Evolutionary conservation across 2,329 filamentous ascomycete genomes (phyloP), one percentile per base, ranked within the genome.

Genomic region (Arthroderma sp.): DNA sequence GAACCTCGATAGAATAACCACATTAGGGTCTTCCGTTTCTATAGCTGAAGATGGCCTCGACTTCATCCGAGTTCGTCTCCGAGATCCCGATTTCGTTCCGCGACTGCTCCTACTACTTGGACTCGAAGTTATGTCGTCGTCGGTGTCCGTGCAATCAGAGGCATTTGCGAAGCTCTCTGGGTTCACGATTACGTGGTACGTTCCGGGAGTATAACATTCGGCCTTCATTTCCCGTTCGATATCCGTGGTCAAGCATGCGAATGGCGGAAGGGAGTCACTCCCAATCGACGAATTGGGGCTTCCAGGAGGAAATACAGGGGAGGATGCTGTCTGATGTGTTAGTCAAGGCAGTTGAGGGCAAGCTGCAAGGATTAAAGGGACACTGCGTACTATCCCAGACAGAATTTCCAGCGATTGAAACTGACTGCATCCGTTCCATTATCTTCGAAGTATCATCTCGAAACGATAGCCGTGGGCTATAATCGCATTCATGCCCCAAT

Each of bases 221-320:
- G 75, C 75, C 54, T 78, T 78, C 47, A 62, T 66, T 54, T 78
- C 75, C 36, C 75, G 64, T 29, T 78, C 75, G 51, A 76, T 73
- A 48, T 78, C 74, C 29, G 65, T 75, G 1, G 65, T 71, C 44
- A 78, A 64, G 9, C 61, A 56, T 30, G 68, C 58, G 56, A 78
- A 78, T 2, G 70, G 69, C 15, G 74, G 74, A 8, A 78, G 60
- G n/a, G 66, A 57, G 53, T 77, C 72, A 22, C 62, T 55, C 7
- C 51, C 48, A 9, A 52, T 54, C 29, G 61, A 61, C 42, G 58
- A 58, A 15, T 55, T 54, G 15, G 56, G 54, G 27, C 49, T 49
- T 40, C 52, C 54, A 29, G 58, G 59, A 28, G 50, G 54, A 11
- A 51, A 44, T 33, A 53, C 50, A 7, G 58, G 56, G 29, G 60